Evolutionary conservation across 345 rosid species (phyloP).

Genomic region (Gossypium mustelinum): DNA sequence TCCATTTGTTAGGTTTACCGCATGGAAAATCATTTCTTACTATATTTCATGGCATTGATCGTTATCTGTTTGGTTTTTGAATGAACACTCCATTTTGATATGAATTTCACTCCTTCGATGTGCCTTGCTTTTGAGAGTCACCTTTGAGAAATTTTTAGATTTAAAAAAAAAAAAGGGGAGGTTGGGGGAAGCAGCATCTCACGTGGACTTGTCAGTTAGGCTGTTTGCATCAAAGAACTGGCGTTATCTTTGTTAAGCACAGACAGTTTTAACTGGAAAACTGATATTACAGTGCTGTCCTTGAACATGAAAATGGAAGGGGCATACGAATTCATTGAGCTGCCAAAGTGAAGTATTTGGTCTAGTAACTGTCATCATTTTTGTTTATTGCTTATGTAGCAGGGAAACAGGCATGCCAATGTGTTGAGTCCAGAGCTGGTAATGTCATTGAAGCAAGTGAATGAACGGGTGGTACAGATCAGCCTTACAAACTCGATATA

Average conservation of each 20-base stretch:
- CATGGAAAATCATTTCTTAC: background rate
- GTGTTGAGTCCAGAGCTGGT: constrained; percentile 69
- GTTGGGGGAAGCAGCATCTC: too few species aligned
- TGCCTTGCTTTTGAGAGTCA: background rate
- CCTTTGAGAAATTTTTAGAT: background rate
- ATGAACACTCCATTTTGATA: background rate
- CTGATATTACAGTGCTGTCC: background rate
- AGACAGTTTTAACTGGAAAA: background rate
- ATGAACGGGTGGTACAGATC: constrained; percentile 78
- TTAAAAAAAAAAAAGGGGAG: background rate
- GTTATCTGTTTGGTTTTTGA: background rate
- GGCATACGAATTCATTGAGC: background rate
- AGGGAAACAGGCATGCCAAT: constrained; percentile 64
- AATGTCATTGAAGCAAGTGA: constrained; percentile 60
- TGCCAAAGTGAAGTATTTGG: background rate
- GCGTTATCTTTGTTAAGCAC: background rate
- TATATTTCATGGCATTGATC: background rate
- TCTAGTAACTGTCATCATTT: background rate
- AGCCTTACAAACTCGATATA: constrained; percentile 77
- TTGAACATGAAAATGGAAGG: background rate
- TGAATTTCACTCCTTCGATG: background rate
- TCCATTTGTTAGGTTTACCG: background rate
- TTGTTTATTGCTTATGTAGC: constrained; percentile 9
- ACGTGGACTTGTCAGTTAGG: background rate
- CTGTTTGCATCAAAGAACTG: background rate